Percentiles rank a stretch among this genome's conserved stretches.
phyloP scores from a whole-genome alignment of 2,329 filamentous ascomycete species.

The Byssothecium circinans region DNA sequence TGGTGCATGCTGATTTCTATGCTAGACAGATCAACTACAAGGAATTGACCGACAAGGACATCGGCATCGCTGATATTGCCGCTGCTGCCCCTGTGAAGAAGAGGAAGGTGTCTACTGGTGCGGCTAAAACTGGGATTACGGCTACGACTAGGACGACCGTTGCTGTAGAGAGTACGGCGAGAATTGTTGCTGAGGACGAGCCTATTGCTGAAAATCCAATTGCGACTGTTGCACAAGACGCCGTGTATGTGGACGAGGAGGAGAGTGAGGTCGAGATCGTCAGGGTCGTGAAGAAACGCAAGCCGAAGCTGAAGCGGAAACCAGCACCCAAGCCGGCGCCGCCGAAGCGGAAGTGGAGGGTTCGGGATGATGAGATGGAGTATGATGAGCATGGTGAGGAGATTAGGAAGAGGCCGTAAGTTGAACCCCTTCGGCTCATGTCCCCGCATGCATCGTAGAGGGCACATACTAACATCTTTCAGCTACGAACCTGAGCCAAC shows the following conservation, averaged over 20 bases:
- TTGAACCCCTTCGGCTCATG: background rate
- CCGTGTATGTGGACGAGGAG: too few relatives aligned
- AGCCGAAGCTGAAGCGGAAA: too few relatives aligned
- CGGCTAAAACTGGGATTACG: background rate
- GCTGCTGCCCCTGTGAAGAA: background rate
- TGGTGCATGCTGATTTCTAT: too few relatives aligned
- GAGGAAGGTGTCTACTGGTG: background rate
- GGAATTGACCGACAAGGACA: background rate
- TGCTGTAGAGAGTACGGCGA: too few relatives aligned
- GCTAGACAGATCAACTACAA: slow-evolving; percentile 2
- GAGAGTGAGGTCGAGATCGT: too few relatives aligned
- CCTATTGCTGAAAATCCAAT: too few relatives aligned
- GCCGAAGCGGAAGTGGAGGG: background rate
- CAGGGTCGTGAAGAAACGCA: too few relatives aligned
- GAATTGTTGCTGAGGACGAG: too few relatives aligned
- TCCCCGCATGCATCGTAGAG: background rate
- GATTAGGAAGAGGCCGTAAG: slow-evolving; percentile 1
- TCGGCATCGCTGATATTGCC: background rate
- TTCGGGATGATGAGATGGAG: background rate
- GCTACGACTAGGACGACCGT: background rate
- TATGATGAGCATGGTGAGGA: too few relatives aligned
- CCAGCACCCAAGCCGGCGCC: background rate
- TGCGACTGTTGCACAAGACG: too few relatives aligned
- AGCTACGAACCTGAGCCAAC: slow-evolving; percentile 1
- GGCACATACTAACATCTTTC: background rate